These are phyloP conservation scores for Trichoderma parareesei DNA, from an alignment of 495 filamentous ascomycete species.

Conservation along the genomic window DNA sequence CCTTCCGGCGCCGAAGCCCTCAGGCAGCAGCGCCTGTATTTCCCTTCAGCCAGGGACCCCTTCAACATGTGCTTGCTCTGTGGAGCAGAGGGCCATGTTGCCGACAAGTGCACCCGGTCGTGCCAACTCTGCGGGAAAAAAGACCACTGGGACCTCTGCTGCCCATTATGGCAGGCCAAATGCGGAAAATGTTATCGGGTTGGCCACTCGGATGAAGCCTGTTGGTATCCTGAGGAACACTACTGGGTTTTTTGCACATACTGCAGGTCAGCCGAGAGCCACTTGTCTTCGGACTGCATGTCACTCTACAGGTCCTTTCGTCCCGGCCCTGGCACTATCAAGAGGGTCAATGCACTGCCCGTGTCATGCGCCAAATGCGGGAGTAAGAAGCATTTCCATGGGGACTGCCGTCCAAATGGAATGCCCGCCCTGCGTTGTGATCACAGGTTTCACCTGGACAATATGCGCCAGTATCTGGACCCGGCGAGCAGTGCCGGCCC, in stretches of 20 bases:
- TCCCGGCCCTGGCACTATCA: constrained; percentile 15
- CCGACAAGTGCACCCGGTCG: constrained; percentile 22
- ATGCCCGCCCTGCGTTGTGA: constrained; percentile 6
- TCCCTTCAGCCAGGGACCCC: constrained; percentile 25
- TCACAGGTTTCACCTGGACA: constrained; percentile 28
- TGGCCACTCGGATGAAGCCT: constrained; percentile 22
- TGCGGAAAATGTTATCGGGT: constrained; percentile 33
- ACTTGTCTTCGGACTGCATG: constrained; percentile 22
- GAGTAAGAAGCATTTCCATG: constrained; percentile 27
- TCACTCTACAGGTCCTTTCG: constrained; percentile 33
- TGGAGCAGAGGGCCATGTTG: constrained; percentile 26
- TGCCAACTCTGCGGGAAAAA: constrained; percentile 29
- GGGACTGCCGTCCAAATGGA: constrained; percentile 25
- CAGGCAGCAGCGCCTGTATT: constrained; percentile 27
- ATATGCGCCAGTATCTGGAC: constrained; percentile 29
- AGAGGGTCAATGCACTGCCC: constrained; percentile 30
- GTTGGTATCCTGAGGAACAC: constrained; percentile 28
- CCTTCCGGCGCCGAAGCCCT: constrained; percentile 18
- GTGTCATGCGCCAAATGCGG: constrained; percentile 37
- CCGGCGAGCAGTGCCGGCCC: constrained; percentile 22
- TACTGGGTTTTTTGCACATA: constrained; percentile 1
- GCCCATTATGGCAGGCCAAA: constrained; percentile 25
- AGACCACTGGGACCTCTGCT: constrained; percentile 26
- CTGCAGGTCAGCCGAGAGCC: constrained; percentile 15
- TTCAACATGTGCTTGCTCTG: constrained; percentile 30